Percentiles rank a stretch among this genome's conserved stretches.
Evolutionary conservation across 2,329 filamentous ascomycete species (phyloP).

Genomic region (Aspergillus sp.): DNA sequence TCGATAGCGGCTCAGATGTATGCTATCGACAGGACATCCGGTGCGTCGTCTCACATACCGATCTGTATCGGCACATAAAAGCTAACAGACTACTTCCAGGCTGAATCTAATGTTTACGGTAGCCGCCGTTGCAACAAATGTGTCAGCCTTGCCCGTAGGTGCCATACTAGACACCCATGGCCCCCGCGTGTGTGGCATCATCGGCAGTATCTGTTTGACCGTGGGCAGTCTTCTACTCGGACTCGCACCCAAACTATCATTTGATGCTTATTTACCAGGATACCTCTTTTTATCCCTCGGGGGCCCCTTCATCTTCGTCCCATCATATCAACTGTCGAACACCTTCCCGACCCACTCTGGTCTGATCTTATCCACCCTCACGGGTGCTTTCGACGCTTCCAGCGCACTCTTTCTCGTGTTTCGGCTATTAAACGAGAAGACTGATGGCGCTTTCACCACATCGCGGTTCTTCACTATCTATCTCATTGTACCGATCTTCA

Average conservation of each 20-base stretch:
- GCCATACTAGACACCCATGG: slow-evolving; percentile 82
- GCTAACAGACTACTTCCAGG: slow-evolving; percentile 29
- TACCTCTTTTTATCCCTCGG: slow-evolving; percentile 77
- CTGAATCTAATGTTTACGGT: slow-evolving; percentile 93
- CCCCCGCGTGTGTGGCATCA: slow-evolving; percentile 72
- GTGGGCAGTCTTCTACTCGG: slow-evolving; percentile 73
- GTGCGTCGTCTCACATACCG: slow-evolving; percentile 28
- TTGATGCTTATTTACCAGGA: slow-evolving; percentile 74
- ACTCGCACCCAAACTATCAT: slow-evolving; percentile 62
- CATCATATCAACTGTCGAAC: slow-evolving; percentile 81
- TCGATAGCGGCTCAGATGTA: slow-evolving; percentile 51
- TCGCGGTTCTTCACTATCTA: slow-evolving; percentile 72
- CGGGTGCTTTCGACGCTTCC: slow-evolving; percentile 80
- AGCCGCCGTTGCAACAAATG: slow-evolving; percentile 83
- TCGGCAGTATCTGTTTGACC: slow-evolving; percentile 68
- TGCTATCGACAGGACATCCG: slow-evolving; percentile 62
- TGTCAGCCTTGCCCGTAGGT: slow-evolving; percentile 81
- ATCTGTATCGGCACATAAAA: not conserved
- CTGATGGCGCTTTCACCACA: slow-evolving; percentile 59
- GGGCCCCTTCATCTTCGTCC: slow-evolving; percentile 79
- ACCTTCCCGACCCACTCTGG: slow-evolving; percentile 76
- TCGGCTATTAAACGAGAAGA: slow-evolving; percentile 67
- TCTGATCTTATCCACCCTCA: slow-evolving; percentile 76
- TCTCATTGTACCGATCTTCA: slow-evolving; percentile 67
- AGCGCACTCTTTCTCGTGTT: slow-evolving; percentile 77